Conservation (phyloP, 805 yeast species). For the Tetrapisispora taiwanensis region DNA sequence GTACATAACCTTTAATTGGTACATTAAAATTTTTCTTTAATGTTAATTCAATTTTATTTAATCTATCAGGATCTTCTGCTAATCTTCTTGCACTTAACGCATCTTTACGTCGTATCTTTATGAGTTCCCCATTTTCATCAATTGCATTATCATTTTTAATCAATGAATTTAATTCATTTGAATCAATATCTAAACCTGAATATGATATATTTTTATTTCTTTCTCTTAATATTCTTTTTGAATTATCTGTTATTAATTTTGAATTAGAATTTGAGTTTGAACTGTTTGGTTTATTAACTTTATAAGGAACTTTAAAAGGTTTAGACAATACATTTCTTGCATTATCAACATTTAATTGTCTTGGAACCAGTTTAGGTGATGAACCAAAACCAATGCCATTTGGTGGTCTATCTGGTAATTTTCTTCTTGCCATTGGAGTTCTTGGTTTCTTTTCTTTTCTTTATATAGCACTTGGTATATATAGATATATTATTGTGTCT, state of each 20-base stretch:
- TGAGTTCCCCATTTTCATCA: constrained; percentile 24
- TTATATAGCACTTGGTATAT: too few species aligned
- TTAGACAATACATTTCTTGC: constrained; percentile 43
- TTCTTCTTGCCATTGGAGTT: constrained; percentile 28
- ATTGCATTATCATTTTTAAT: constrained; percentile 15
- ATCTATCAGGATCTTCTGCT: constrained; percentile 30
- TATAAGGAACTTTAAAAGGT: constrained; percentile 64
- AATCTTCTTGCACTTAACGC: constrained; percentile 52
- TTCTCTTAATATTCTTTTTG: constrained; percentile 14
- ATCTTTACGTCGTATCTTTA: constrained; percentile 36
- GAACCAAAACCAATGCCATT: constrained; percentile 59
- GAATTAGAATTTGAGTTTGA: background rate
- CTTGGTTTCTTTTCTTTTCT: background rate
- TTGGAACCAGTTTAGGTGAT: constrained; percentile 46
- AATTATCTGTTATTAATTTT: background rate
- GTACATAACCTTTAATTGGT: constrained; percentile 41
- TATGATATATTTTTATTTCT: constrained; percentile 32
- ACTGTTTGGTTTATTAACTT: constrained; percentile 7
- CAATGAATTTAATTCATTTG: constrained; percentile 9
- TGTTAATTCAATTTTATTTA: constrained; percentile 31
- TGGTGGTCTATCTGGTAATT: constrained; percentile 35
- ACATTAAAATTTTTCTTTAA: constrained; percentile 45
- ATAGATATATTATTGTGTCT: too few species aligned
- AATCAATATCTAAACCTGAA: constrained; percentile 29
- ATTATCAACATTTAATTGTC: constrained; percentile 45